Evolutionary conservation across 2,329 filamentous ascomycete species (phyloP).

Genomic region (Dryadomyces quercivorus): DNA sequence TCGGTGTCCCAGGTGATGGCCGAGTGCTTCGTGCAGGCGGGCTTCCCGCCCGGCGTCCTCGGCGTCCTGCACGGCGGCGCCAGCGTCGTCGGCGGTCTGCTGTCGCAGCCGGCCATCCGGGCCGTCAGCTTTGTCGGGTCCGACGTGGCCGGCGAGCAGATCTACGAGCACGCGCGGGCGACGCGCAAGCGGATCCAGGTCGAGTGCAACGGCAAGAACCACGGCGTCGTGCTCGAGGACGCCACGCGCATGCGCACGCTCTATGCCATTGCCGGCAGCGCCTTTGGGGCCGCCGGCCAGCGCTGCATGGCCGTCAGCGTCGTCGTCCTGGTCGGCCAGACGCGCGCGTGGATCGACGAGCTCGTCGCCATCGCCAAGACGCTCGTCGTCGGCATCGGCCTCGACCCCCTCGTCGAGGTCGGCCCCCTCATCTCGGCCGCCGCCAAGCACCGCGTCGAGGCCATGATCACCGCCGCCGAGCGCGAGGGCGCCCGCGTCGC

Average conservation of each 20-base stretch:
- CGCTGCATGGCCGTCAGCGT: slow-evolving; percentile 79
- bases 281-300: slow-evolving; percentile 76
- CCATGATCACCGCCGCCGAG: slow-evolving; percentile 62
- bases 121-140: slow-evolving; percentile 75
- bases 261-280: slow-evolving; percentile 71
- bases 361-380: slow-evolving; percentile 62
- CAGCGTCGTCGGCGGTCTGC: slow-evolving; percentile 71
- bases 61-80: slow-evolving; percentile 73
- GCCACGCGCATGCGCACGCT: slow-evolving; percentile 82
- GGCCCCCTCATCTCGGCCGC: slow-evolving; percentile 71
- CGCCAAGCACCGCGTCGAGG: slow-evolving; percentile 66
- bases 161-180: slow-evolving; percentile 63
- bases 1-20: slow-evolving; percentile 72
- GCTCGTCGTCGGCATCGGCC: slow-evolving; percentile 39
- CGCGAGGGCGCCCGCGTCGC: slow-evolving; percentile 65
- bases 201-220: slow-evolving; percentile 81
- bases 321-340: slow-evolving; percentile 70
- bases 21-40: slow-evolving; percentile 66
- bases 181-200: slow-evolving; percentile 82
- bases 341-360: slow-evolving; percentile 68
- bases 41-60: slow-evolving; percentile 68
- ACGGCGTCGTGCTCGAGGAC: slow-evolving; percentile 71
- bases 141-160: slow-evolving; percentile 82
- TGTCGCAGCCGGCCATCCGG: slow-evolving; percentile 75
- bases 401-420: slow-evolving; percentile 68